Conservation (phyloP, 2,329 filamentous ascomycete species). For the Drechslerella dactyloides region DNA sequence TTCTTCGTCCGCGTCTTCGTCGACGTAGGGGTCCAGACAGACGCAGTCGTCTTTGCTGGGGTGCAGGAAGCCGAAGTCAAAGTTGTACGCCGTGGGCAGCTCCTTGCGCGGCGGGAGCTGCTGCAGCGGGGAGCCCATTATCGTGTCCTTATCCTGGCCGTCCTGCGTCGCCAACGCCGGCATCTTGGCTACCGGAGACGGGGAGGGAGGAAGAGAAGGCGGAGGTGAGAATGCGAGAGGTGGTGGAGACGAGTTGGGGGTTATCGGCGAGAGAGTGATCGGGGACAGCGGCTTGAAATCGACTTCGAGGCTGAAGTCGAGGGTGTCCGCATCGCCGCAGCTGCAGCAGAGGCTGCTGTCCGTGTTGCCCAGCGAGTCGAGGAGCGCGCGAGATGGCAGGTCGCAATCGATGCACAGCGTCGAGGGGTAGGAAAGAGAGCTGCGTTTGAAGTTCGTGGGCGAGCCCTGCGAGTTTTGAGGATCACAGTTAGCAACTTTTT, state of each 20-base stretch:
- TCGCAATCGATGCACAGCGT: constrained; percentile 47
- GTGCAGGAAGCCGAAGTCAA: constrained; percentile 36
- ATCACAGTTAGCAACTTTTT: constrained; percentile 4
- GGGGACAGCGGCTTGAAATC: constrained; percentile 41
- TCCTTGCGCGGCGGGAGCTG: constrained; percentile 1
- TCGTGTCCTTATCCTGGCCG: no score
- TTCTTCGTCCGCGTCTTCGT: constrained; percentile 26
- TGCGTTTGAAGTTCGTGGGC: constrained; percentile 41
- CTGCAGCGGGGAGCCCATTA: background rate
- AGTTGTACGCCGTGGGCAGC: constrained; percentile 45
- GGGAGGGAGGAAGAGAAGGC: background rate
- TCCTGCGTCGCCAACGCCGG: background rate
- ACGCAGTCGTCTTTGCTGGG: constrained; percentile 26
- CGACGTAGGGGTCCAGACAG: constrained; percentile 29
- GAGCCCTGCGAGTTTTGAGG: constrained; percentile 16
- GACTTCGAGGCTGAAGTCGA: constrained; percentile 24
- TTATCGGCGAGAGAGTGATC: constrained; percentile 6
- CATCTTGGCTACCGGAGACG: background rate
- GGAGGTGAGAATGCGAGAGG: background rate
- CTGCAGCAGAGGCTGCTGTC: constrained; percentile 29
- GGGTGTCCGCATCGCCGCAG: constrained; percentile 24
- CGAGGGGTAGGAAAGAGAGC: constrained; percentile 41
- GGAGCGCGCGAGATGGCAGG: constrained; percentile 36
- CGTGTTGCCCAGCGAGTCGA: constrained; percentile 38
- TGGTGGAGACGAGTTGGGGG: background rate